Evolutionary conservation across 2,329 filamentous ascomycete genomes (phyloP), one percentile per base, ranked within the genome.

Genomic region (Epichloe aotearoae): DNA sequence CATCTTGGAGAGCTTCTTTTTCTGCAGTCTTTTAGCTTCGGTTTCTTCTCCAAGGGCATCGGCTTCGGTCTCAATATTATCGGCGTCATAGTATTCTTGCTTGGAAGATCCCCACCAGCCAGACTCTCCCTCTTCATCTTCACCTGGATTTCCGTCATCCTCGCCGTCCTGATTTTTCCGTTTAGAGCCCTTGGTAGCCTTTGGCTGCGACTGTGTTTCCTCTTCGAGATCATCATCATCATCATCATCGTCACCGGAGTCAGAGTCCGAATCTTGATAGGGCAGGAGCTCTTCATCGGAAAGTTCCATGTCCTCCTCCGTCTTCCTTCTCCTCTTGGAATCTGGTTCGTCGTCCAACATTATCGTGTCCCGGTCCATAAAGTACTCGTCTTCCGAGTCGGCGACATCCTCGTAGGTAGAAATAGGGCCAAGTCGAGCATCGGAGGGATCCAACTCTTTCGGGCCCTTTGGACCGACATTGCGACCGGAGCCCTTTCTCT

Each of bases 331-430:
- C 56, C 87, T 82, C 71, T 96, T 96, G 33, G 82, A 82, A 39
- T 80, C 78, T 14, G 84, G 87, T 36, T 77, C 84, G 57, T 95
- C 88, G 33, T 95, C 88, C 38, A 98, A 76, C 61, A 91, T 69
- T 55, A 98, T 82, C 62, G 87, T 84, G 68, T 98, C 93, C 56
- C 86, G 80, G 56, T 90, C 84, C 53, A 90, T 74, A 61, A 91
- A 88, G 65, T 95, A 95, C 64, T 95, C 88, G 66, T 98, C 93
- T 66, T 95, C 88, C 1, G 89, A 94, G 65, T 96, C 84, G 57
- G 90, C 88, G 59, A 98, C 84, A 68, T 95, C 88, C 66, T 91
- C 83, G 66, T 78, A 91, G 2, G 79, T 83, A 45, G 66, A 73
- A 59, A 83, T 71, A 20, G 72, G 72, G 23, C 74, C 75, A 15